Base-by-base conservation (phyloP, 202 grass and related monocot species). In the Zoysia matrella region DNA sequence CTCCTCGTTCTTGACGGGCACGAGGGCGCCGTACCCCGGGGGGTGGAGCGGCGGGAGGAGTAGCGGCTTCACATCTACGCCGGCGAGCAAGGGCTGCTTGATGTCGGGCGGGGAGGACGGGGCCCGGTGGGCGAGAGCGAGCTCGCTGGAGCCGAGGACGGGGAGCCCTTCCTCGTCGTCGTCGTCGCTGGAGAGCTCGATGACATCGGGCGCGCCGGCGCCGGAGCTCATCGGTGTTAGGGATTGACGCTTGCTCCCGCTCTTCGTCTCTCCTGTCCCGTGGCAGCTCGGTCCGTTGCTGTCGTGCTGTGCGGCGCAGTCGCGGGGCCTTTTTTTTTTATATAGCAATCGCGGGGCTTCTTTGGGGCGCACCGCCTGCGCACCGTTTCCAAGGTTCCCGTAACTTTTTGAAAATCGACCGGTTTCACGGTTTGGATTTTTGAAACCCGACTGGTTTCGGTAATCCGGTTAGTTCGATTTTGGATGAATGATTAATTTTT, bases 161-260 rank as follows among this genome's bases (percentile, higher is more conserved):
- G 30, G 18, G 63, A 41, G 41, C 39, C 4, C 40, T 16, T 52
- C 60, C 2, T 62, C 61, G 16, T 85, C 88, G 6, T 86, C 90
- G 0, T 95, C 92, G 3, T 95, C 89, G 42, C 93, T 95, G 60
- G 85, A 92, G 81, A 95, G 83, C 53, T 90, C 90, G 51, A 95
- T 95, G 11, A 95, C 85, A 67, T 92, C 84, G 52, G 47, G 60
- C 42, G 43, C 52, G 55, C 11, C 82, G 36, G 52, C 78, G 69
- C 73, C 82, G 16, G 83, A 77, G 71, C 47, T 54, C 87, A 86
- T 86, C 50, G 10, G 10, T 30, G 4, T 11, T 56, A 56, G 39
- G 76, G 51, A 36, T 36, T 9, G 15, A 3, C 3, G 5, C 15
- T 44, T 7, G 62, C 6, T 51, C 7, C 9, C 43, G 48, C 76